phyloP scores from a whole-genome alignment of 179 eudicot genomes.

The Pouteria campechiana region DNA sequence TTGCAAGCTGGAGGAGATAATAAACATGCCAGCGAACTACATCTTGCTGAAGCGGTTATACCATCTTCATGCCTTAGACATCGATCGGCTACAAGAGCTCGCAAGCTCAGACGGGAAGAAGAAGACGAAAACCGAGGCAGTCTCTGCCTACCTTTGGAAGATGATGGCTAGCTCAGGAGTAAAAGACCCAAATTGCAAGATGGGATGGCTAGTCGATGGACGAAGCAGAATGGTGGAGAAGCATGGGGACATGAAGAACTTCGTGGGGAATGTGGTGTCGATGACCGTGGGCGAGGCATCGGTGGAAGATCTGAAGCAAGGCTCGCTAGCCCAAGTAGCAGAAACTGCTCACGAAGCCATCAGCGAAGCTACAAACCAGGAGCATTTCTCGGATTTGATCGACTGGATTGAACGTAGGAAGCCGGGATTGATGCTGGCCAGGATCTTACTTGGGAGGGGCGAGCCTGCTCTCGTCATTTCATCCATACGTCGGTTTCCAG shows the following conservation, averaged over 20 bases:
- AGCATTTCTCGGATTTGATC: slow-evolving; percentile 19
- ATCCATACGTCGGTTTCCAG: slow-evolving; percentile 20
- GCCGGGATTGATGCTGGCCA: slow-evolving; percentile 21
- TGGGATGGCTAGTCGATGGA: slow-evolving; percentile 28
- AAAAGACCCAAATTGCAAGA: slow-evolving; percentile 9
- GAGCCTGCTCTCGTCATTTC: slow-evolving; percentile 23
- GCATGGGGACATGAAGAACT: slow-evolving; percentile 12
- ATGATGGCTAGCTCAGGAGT: slow-evolving; percentile 7
- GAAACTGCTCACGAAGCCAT: slow-evolving; percentile 13
- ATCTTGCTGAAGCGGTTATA: slow-evolving; percentile 17
- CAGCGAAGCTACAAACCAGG: slow-evolving; percentile 6
- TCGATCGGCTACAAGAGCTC: slow-evolving; percentile 11
- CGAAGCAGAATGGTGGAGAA: slow-evolving; percentile 10
- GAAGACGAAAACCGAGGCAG: slow-evolving; percentile 24
- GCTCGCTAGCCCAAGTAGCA: slow-evolving; percentile 9
- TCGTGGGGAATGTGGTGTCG: slow-evolving; percentile 23
- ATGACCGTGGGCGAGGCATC: slow-evolving; percentile 14
- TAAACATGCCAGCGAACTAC: slow-evolving; percentile 8
- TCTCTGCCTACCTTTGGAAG: slow-evolving; percentile 29
- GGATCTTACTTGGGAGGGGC: slow-evolving; percentile 13
- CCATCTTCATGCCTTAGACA: slow-evolving; percentile 10
- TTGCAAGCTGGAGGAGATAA: slow-evolving; percentile 22
- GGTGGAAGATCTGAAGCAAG: slow-evolving; percentile 5
- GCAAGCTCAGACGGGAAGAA: slow-evolving; percentile 11
- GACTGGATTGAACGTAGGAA: slow-evolving; percentile 26